Percentiles rank a stretch among this genome's conserved stretches.
These are phyloP conservation scores for Talaromyces sp. DNA, from an alignment of 2,329 filamentous ascomycete genomes.

Conservation along the genomic window DNA sequence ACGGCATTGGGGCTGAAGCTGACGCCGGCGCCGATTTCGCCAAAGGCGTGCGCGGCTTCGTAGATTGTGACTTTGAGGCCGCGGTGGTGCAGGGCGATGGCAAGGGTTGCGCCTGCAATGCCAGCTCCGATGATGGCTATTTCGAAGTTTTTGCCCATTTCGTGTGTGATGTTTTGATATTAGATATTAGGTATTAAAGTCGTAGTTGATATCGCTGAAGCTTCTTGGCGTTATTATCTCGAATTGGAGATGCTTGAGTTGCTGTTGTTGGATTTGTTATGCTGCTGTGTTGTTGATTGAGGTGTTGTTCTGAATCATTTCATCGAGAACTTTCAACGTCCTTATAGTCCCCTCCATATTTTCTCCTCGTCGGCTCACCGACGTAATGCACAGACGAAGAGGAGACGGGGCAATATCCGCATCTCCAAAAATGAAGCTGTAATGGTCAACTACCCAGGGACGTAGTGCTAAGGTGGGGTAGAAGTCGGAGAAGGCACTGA, in stretches of 20 bases:
- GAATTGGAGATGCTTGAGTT: no score
- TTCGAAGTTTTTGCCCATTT: conserved; percentile 6
- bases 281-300: background rate
- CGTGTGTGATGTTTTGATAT: background rate
- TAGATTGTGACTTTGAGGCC: conserved; percentile 23
- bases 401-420: background rate
- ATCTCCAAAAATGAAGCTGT: background rate
- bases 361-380: background rate
- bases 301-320: background rate
- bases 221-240: no score
- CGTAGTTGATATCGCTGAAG: no score
- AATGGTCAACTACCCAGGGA: background rate
- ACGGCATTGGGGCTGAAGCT: conserved; percentile 17
- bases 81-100: conserved; percentile 38
- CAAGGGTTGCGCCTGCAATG: conserved; percentile 40
- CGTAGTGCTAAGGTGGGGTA: background rate
- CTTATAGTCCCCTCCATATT: background rate
- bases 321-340: background rate
- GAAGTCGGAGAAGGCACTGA: background rate
- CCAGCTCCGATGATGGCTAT: conserved; percentile 43
- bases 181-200: no score
- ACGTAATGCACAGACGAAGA: background rate
- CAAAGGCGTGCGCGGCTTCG: conserved; percentile 25
- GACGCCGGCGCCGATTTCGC: conserved; percentile 25
- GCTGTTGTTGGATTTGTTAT: background rate